Base-by-base conservation (phyloP, 2,329 filamentous ascomycete species). In the Exophiala phaeomuriformis region DNA sequence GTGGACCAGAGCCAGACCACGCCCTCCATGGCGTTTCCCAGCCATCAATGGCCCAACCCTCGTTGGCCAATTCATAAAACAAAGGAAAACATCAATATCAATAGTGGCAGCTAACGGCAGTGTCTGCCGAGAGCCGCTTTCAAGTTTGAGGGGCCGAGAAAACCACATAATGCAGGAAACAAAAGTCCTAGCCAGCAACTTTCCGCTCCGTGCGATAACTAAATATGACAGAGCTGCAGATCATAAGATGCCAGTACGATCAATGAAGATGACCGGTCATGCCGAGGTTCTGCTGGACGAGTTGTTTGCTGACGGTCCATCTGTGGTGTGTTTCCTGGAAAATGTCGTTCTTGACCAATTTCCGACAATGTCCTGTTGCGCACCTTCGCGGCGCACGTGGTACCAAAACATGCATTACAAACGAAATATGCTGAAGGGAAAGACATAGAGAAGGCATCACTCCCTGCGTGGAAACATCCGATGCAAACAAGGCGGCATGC, bases 181-280 rank as follows among this genome's bases (percentile, higher is more conserved):
- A 28, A 36, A 50, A 30, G 47, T n/a, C 19, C 19, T 35, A 41
- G 48, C 49, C 49, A 54, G 47, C 39, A 12, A 55, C 51, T 53
- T 31, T 51, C 53, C 37, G 40, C 55, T 62, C 61, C 61, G 59
- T 63, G 52, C 62, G 50, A 62, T 63, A 63, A 64, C 19, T 61
- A 29, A 64, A 64, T 63, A 63, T 62, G 62, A 64, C 62, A 54
- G 62, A 64, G 60, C 46, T 35, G 57, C 51, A 58, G 51, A 56
- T 43, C 53, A 46, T 19, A 52, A 45, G 19, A 56, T 60, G 41
- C 58, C 59, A 63, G 62, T 64, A 53, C 62, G 48, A 59, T 64
- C 62, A 64, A 52, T 62, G 39, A 64, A 64, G 62, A 64, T 53
- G 62, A 61, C 62, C 59, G 57, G 61, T 49, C 30, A 53, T 50